Percentiles rank a stretch among this genome's conserved stretches.
phyloP scores from a whole-genome alignment of 768 basidiomycete species.

The Symmetrospora coprosmae region DNA sequence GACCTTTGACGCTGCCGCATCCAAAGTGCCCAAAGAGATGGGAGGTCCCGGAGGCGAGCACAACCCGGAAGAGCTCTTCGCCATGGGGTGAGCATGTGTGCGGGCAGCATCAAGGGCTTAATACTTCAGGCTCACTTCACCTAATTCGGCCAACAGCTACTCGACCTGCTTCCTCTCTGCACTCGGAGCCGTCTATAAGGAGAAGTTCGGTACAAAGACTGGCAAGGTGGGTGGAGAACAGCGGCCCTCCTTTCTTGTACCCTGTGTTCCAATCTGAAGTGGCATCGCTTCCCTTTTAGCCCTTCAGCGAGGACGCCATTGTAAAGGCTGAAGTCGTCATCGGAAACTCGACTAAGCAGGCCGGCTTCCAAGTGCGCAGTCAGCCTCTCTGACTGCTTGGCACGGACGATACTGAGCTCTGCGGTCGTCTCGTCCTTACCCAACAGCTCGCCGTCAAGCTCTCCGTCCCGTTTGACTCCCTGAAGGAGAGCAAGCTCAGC shows the following conservation, averaged over 20 bases:
- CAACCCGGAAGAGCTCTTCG: slow-evolving; percentile 32
- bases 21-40: not conserved
- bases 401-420: not conserved
- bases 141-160: not conserved
- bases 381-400: not conserved
- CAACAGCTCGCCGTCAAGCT: slow-evolving; percentile 27
- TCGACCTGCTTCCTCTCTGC: slow-evolving; percentile 30
- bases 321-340: slow-evolving; percentile 26
- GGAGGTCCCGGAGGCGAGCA: slow-evolving; percentile 2
- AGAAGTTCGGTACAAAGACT: slow-evolving; percentile 18
- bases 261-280: no score
- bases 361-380: slow-evolving; percentile 1
- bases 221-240: no score
- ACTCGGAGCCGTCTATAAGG: slow-evolving; percentile 25
- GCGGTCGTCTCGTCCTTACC: no score
- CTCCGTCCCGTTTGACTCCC: slow-evolving; percentile 23
- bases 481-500: slow-evolving; percentile 23
- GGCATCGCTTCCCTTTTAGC: no score
- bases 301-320: slow-evolving; percentile 22
- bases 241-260: no score
- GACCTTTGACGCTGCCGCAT: not conserved
- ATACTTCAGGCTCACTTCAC: no score
- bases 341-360: slow-evolving; percentile 24
- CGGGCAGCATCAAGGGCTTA: no score
- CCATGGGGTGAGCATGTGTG: slow-evolving; percentile 16